phyloP scores from a whole-genome alignment of 768 basidiomycete genomes.

The Suillus hirtellus region DNA sequence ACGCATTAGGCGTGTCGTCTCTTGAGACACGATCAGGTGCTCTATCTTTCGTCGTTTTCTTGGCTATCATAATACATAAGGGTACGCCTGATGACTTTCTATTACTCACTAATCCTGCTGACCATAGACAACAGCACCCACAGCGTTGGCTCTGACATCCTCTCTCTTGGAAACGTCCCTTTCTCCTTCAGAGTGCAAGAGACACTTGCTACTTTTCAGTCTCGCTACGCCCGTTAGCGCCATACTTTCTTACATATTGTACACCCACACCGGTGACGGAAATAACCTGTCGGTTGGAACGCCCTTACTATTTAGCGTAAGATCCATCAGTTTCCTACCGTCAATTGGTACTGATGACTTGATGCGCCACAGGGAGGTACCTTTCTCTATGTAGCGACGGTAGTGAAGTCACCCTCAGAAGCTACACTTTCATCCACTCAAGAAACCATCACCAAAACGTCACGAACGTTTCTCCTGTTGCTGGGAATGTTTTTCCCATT shows the following conservation, averaged over 20 bases:
- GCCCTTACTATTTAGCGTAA: conserved; percentile 82
- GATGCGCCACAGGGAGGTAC: conserved; percentile 70
- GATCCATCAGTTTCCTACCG: conserved; percentile 25
- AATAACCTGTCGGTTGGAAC: conserved; percentile 64
- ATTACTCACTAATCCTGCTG: not conserved
- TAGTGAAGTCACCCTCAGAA: conserved; percentile 74
- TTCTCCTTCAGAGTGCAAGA: conserved; percentile 65
- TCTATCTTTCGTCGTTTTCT: conserved; percentile 82
- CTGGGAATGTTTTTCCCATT: conserved; percentile 75
- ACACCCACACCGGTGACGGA: conserved; percentile 47
- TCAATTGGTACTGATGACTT: not conserved
- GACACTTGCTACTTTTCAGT: conserved; percentile 76
- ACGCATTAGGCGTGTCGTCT: conserved; percentile 83
- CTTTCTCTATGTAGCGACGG: conserved; percentile 92
- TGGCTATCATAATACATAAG: conserved; percentile 93
- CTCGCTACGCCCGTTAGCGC: conserved; percentile 85
- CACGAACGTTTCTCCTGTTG: conserved; percentile 55
- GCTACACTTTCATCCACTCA: conserved; percentile 31
- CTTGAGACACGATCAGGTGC: conserved; percentile 42
- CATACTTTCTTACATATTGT: conserved; percentile 67
- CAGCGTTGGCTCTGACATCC: conserved; percentile 85
- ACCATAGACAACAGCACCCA: conserved; percentile 63
- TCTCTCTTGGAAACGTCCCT: conserved; percentile 80
- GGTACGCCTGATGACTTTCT: conserved; percentile 38
- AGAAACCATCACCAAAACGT: conserved; percentile 44